phyloP scores from a whole-genome alignment of 805 yeast species.

The Kurtzmaniella fragi region DNA sequence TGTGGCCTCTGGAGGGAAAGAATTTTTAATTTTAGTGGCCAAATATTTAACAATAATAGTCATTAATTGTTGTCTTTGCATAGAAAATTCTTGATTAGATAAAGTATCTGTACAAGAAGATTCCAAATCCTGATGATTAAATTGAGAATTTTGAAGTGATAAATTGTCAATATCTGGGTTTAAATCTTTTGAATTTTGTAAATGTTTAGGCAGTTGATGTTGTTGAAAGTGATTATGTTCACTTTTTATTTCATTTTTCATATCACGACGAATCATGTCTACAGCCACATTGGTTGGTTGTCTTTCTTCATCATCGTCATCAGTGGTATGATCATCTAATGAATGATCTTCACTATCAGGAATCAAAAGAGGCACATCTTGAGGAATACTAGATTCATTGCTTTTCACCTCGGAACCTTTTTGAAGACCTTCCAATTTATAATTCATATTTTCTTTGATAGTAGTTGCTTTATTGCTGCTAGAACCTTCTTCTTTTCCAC shows the following conservation, averaged over 20 bases:
- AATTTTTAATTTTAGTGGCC: slow-evolving; percentile 38
- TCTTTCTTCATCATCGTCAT: not conserved
- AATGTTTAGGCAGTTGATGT: no score
- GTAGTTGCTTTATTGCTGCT: slow-evolving; percentile 1
- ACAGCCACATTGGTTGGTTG: not conserved
- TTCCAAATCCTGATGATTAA: no score
- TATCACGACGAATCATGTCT: slow-evolving; percentile 11
- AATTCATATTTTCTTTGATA: no score
- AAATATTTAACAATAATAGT: slow-evolving; percentile 37
- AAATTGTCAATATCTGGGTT: no score
- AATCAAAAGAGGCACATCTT: slow-evolving; percentile 28
- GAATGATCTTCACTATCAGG: slow-evolving; percentile 27
- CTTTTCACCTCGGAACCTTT: not conserved
- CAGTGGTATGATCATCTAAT: slow-evolving; percentile 18
- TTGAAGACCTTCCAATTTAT: no score
- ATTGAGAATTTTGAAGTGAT: no score
- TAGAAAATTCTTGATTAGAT: slow-evolving; percentile 18
- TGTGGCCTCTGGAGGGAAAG: slow-evolving; percentile 38
- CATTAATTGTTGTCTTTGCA: slow-evolving; percentile 36
- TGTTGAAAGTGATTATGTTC: not conserved
- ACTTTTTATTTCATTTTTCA: slow-evolving; percentile 8
- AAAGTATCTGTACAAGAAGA: not conserved
- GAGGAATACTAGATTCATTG: slow-evolving; percentile 5
- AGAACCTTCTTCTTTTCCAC: not conserved
- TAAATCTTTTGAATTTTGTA: not conserved